Base-by-base conservation (phyloP, 257 asterid species). In the Euphrasia confusa region DNA sequence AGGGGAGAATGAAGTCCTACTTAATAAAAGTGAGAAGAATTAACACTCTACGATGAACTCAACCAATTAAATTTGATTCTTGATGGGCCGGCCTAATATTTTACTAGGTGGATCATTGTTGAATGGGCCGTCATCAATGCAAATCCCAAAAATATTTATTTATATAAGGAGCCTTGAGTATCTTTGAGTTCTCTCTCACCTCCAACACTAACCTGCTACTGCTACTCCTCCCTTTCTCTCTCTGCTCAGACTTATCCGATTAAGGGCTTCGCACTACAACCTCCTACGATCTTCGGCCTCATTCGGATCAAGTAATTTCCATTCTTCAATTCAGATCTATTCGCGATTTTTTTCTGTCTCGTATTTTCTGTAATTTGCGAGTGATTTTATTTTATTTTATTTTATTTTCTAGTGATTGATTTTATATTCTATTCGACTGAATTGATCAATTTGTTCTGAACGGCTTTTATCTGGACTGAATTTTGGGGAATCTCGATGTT, bases 241-340 rank as follows among this genome's bases (percentile, higher is more conserved):
- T 60, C 56, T 58, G 70, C 74, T 68, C 70, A 68, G 63, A 61
- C 81, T 76, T 64, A 40, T 80, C 74, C 71, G 73, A 64, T 64
- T 63, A 27, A 56, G 75, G 72, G 59, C 15, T 68, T 57, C 50
- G 37, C 50, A 55, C 40, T 37, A 35, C 13, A 14, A 21, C 9
- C 58, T 13, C 52, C 61, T 10, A 11, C 61, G 4, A 35, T 24
- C 66, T 40, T 68, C 73, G 11, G 37, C 58, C 65, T 28, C 28
- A 50, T 59, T 54, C 71, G 75, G 60, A 65, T 68, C 67, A 61
- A 80, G 85, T 80, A 72, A 10, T 56, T 30, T 55, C 5, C 18
- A 5, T 50, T 50, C 2, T 4, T 1, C 15, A 18, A 37, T 70
- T 47, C 33, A 47, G 74, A 73, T 73, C 71, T 70, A 45, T 49